These are phyloP conservation scores for Chenopodium quinoa DNA, from an alignment of 148 eudicot species.

Conservation along the genomic window DNA sequence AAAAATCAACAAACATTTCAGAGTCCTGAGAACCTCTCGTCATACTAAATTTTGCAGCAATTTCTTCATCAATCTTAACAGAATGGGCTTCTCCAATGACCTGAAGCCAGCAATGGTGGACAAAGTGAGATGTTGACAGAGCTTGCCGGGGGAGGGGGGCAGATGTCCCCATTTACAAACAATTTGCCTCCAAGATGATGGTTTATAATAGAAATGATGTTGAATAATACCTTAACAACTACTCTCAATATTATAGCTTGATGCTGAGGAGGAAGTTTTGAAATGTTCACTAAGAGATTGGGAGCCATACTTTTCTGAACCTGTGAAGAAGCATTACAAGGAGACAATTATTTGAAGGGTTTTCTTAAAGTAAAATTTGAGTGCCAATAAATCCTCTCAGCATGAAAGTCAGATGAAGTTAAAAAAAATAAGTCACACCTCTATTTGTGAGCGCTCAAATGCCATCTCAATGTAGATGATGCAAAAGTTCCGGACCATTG, in stretches of 20 bases:
- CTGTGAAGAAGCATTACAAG: conserved; percentile 36
- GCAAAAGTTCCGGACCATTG: conserved; percentile 90
- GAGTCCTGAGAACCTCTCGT: conserved; percentile 53
- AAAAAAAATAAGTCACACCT: conserved; percentile 41
- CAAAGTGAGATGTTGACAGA: conserved; percentile 1
- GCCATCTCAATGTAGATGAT: conserved; percentile 96
- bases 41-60: conserved; percentile 54
- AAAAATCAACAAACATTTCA: conserved; percentile 81
- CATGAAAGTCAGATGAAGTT: neutral
- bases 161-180: neutral
- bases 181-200: neutral
- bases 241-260: conserved; percentile 79
- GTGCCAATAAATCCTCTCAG: neutral
- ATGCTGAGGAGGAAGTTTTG: conserved; percentile 85
- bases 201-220: neutral
- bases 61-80: conserved; percentile 50
- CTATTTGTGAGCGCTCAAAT: conserved; percentile 56
- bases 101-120: conserved; percentile 40
- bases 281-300: conserved; percentile 53
- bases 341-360: neutral
- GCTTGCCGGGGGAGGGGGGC: neutral
- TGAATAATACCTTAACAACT: conserved; percentile 51
- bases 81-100: conserved; percentile 83
- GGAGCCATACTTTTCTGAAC: conserved; percentile 79
- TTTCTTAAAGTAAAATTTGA: neutral